Conservation (phyloP, 257 asterid genomes). For the Sherardia arvensis region DNA sequence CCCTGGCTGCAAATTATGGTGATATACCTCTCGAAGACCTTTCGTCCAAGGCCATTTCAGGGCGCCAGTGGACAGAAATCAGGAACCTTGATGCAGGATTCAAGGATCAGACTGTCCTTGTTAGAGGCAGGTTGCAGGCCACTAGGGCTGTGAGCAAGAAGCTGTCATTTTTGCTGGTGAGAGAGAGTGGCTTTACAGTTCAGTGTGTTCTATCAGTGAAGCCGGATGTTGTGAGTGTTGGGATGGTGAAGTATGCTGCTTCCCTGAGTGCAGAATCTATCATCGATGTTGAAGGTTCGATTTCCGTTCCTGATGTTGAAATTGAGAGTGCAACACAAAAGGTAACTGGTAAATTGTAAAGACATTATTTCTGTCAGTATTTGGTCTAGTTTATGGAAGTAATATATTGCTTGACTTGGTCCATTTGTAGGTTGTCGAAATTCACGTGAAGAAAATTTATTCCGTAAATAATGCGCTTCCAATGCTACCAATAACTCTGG, state of each 20-base stretch:
- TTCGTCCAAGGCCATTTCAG: slow-evolving; percentile 64
- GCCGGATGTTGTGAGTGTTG: slow-evolving; percentile 51
- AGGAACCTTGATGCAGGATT: slow-evolving; percentile 29
- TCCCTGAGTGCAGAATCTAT: slow-evolving; percentile 61
- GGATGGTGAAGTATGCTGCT: slow-evolving; percentile 74
- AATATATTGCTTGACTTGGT: not conserved
- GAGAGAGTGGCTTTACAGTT: slow-evolving; percentile 70
- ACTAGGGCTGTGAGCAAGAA: slow-evolving; percentile 66
- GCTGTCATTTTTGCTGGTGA: slow-evolving; percentile 69
- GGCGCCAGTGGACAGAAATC: slow-evolving; percentile 63
- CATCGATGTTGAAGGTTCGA: slow-evolving; percentile 63
- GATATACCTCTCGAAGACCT: slow-evolving; percentile 48
- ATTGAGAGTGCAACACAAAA: slow-evolving; percentile 79
- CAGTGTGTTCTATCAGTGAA: slow-evolving; percentile 69
- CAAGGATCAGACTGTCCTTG: slow-evolving; percentile 41
- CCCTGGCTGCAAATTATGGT: slow-evolving; percentile 58
- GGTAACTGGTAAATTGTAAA: slow-evolving; percentile 49
- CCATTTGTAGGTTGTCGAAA: slow-evolving; percentile 61
- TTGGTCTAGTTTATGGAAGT: not conserved
- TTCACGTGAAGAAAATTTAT: slow-evolving; percentile 62
- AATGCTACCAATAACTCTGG: slow-evolving; percentile 52
- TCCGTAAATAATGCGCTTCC: slow-evolving; percentile 55
- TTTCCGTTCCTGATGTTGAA: slow-evolving; percentile 49
- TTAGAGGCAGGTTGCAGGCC: slow-evolving; percentile 69
- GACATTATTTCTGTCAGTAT: not conserved